Base-by-base conservation (phyloP, 176 grass and related monocot genomes). In the Triticum urartu region DNA sequence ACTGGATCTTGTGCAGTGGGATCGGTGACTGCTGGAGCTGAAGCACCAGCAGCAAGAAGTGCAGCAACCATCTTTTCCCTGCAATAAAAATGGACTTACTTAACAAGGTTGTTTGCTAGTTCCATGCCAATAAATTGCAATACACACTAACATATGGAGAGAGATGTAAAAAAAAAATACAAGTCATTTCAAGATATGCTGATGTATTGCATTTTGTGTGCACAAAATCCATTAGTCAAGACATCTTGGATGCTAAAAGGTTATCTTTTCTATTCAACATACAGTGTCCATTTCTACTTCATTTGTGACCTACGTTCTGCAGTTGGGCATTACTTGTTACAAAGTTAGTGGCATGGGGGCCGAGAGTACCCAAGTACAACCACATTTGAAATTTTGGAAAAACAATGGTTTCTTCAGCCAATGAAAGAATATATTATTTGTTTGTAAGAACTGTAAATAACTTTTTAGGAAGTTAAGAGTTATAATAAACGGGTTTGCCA, bases 51-150 rank as follows among this genome's bases (percentile, higher is more conserved):
- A 82, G 94, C 97, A 35, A 97, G 97, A 83, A 99, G 87, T 75
- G 90, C 87, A 61, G 97, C 97, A 59, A 99, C 87, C 94, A 96
- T 94, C 71, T 93, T 93, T 89, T 99, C 97, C 85, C 97, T 99
- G 77, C 15, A 90, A 86, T 52, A 67, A 52, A 76, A 85, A 86
- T 28, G 14, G 34, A 18, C 9, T 75, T 79, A 50, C 2, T 75
- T 52, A 64, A 28, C 7, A 80, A 66, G 52, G 33, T 69, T 78
- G 32, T 17, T 68, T 82, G 72, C 21, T 68, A 68, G 26, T 81
- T 81, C 52, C 64, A 83, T 32, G 65, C 2, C 0, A 85, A 83
- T 86, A 40, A 62, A 67, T 59, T 47, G 18, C 24, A 30, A 42
- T 39, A 5, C 64, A 22, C 78, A 15, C 61, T 52, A 68, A 40